Evolutionary conservation across 1,284 basidiomycete species (phyloP).

Genomic region (Amylostereum areolatum): DNA sequence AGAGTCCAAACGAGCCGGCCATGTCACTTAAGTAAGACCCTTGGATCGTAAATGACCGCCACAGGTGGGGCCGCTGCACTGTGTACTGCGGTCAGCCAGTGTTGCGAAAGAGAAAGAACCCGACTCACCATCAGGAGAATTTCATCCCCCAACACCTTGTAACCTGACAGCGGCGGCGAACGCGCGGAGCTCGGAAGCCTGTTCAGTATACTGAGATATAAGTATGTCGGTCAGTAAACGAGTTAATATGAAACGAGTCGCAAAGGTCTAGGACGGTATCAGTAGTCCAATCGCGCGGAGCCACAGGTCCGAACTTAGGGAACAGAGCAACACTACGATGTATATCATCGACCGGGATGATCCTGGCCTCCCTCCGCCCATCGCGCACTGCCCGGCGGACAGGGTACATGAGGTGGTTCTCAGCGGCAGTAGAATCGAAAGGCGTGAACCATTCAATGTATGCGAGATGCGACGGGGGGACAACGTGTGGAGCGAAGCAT

Average conservation of each 20-base stretch:
- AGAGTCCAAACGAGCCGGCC: too few species aligned
- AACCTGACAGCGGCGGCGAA: too few species aligned
- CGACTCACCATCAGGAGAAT: too few species aligned
- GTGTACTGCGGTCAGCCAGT: too few species aligned
- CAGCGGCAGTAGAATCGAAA: constrained; percentile 10
- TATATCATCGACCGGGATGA: constrained; percentile 18
- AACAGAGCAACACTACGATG: constrained; percentile 21
- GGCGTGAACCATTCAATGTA: constrained; percentile 20
- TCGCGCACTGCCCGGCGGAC: constrained; percentile 8
- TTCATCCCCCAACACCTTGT: too few species aligned
- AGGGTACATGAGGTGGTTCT: constrained; percentile 16
- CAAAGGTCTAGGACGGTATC: constrained; percentile 23
- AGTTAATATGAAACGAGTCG: constrained; percentile 20
- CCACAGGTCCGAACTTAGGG: neutral
- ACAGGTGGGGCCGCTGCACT: too few species aligned
- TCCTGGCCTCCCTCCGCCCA: constrained; percentile 11
- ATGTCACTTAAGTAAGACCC: too few species aligned
- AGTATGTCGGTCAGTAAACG: constrained; percentile 17
- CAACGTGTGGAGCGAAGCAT: neutral
- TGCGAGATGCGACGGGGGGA: constrained; percentile 6
- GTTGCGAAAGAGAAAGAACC: too few species aligned
- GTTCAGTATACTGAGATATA: too few species aligned
- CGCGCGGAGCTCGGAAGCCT: too few species aligned
- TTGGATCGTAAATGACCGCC: too few species aligned
- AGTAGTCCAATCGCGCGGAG: constrained; percentile 19